phyloP scores from a whole-genome alignment of 176 grass and related monocot genomes.

The Stipa capillata region DNA sequence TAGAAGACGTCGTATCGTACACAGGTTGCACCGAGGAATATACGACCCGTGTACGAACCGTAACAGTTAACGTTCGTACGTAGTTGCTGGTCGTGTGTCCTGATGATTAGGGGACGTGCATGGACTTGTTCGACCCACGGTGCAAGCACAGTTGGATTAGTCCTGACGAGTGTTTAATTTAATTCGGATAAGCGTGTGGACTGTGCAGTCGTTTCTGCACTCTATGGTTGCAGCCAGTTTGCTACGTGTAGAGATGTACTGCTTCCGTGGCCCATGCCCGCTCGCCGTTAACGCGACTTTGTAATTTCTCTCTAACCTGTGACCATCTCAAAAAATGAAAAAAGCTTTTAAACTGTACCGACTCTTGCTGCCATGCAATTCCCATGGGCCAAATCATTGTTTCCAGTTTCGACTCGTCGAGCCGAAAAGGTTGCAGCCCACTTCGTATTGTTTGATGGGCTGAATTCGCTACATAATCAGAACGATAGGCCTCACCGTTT shows the following conservation, averaged over 20 bases:
- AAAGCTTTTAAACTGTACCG: not conserved
- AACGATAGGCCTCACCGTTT: not conserved
- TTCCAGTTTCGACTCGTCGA: not conserved
- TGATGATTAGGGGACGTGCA: not conserved
- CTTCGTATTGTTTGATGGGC: not conserved
- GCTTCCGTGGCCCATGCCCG: no score
- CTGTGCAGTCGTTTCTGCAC: no score
- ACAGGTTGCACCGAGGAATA: not conserved
- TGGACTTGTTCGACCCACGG: not conserved
- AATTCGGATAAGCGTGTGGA: not conserved
- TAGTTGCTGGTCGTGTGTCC: not conserved
- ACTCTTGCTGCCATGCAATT: not conserved
- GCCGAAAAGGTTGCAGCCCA: not conserved
- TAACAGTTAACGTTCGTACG: not conserved
- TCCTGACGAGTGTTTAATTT: not conserved
- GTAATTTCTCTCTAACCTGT: not conserved
- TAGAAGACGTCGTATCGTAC: not conserved
- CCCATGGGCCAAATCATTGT: not conserved
- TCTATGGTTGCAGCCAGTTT: not conserved
- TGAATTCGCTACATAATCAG: not conserved
- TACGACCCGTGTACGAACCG: not conserved
- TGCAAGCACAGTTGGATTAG: not conserved
- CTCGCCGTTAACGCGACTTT: not conserved
- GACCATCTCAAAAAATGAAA: no score
- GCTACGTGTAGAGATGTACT: no score